A percentile compares a stretch with the other conserved stretches of the same genome.
phyloP scores from a whole-genome alignment of 805 yeast genomes.

The Ogataea thermomethanolica region DNA sequence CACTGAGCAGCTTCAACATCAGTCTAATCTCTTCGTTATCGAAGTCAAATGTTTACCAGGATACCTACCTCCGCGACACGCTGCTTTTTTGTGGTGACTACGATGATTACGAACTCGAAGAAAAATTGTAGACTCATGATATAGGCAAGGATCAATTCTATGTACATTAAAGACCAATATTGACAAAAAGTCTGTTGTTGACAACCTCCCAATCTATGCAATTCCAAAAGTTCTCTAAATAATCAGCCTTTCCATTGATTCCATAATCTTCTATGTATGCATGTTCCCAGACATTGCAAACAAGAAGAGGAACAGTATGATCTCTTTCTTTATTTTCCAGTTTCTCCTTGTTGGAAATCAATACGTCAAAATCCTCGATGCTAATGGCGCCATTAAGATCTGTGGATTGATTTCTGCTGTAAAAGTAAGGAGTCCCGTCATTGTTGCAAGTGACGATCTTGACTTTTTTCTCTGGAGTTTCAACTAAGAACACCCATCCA shows the following conservation, averaged over 20 bases:
- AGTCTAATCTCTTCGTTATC: conserved; percentile 34
- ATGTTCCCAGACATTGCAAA: conserved; percentile 82
- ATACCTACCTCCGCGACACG: conserved; percentile 29
- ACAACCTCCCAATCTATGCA: conserved; percentile 83
- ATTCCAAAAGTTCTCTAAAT: conserved; percentile 72
- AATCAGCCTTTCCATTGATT: conserved; percentile 65
- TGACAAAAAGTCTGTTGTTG: conserved; percentile 38
- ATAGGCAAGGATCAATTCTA: conserved; percentile 1
- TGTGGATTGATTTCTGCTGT: conserved; percentile 62
- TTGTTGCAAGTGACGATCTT: conserved; percentile 56
- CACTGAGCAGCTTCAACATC: conserved; percentile 30
- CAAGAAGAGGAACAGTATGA: conserved; percentile 70
- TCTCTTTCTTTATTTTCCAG: conserved; percentile 42
- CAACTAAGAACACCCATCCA: conserved; percentile 77
- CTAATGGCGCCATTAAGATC: conserved; percentile 75
- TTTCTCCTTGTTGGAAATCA: conserved; percentile 34
- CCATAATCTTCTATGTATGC: conserved; percentile 89
- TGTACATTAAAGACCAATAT: conserved; percentile 17
- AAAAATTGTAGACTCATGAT: conserved; percentile 10
- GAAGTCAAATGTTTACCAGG: conserved; percentile 30
- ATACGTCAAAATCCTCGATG: conserved; percentile 48
- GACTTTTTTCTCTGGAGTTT: conserved; percentile 56
- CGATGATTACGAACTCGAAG: conserved; percentile 27
- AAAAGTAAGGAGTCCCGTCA: conserved; percentile 75
- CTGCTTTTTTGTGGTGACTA: conserved; percentile 31